Evolutionary conservation across 352 stramenopile genomes (phyloP), one percentile per base, ranked within the genome.

Genomic region (Globisporangium spiculum): DNA sequence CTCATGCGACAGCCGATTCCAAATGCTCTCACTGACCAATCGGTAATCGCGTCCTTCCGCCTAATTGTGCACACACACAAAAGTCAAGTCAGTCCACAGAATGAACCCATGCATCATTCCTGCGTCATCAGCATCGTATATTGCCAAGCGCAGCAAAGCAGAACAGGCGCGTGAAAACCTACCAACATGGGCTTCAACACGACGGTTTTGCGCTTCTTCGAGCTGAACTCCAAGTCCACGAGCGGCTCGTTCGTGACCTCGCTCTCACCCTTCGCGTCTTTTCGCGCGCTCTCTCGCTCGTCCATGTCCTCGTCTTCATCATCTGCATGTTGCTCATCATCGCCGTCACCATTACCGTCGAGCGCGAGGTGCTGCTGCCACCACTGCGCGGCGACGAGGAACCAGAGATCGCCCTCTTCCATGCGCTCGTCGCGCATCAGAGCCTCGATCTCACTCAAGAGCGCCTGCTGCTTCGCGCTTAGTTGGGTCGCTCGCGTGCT

Each of bases 11-110:
- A 94, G 65, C 22, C 82, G 72, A 55, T 83, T 88, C 86, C 86
- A 94, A 48, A 94, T 81, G 27, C 74, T 73, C 63, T 89, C 74
- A 63, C 83, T 93, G 63, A 94, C 86, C 0, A 92, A 60, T 6
- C 78, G 76, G 66, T 84, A 94, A 72, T 94, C 78, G 18, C 59
- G 73, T 8, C 73, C 77, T 70, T 94, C 86, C n/a, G 80, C 78
- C 82, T 89, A 61, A 12, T 30, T 32, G 27, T 26, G 32, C 27
- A 27, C 30, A 61, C 10, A 58, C 10, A 58, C 9, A 12, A 60
- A 3, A 27, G 52, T 27, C 38, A 62, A n/a, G 46, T 59, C 55
- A 60, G 22, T 59, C 22, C 55, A 53, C 63, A 10, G 16, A 71
- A n/a, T 20, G 26, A 46, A 53, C 10, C 3, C 27, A 60, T 24